A percentile compares a stretch with the other conserved stretches of the same genome.
Evolutionary conservation across 2,329 filamentous ascomycete species (phyloP).

Genomic region (Talaromyces sp.): DNA sequence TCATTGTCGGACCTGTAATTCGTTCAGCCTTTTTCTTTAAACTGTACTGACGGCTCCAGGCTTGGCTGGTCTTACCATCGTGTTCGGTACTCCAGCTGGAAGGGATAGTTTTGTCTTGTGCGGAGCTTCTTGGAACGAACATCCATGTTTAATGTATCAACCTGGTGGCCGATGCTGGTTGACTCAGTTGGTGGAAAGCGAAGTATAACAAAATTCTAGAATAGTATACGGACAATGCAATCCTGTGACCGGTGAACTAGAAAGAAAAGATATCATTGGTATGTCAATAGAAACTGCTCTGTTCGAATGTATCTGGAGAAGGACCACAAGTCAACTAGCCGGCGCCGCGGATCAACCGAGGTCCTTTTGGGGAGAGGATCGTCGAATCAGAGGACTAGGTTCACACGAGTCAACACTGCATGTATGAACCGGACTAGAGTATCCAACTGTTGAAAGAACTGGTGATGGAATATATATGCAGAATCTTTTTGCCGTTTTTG

Average conservation of each 20-base stretch:
- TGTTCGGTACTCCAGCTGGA: constrained; percentile 74
- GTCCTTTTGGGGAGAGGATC: background rate
- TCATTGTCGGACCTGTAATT: constrained; percentile 75
- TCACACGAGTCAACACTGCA: background rate
- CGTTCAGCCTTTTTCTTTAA: background rate
- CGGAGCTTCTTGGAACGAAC: constrained; percentile 53
- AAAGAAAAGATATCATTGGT: background rate
- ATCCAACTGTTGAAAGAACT: background rate
- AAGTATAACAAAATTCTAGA: background rate
- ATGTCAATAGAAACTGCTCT: background rate
- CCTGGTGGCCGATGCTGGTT: background rate
- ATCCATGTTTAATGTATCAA: background rate
- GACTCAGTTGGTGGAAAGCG: background rate
- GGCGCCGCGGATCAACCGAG: background rate
- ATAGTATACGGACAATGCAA: background rate
- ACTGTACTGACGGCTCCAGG: background rate
- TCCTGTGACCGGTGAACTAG: background rate
- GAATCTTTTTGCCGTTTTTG: background rate
- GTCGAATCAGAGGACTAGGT: background rate
- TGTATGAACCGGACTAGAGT: background rate
- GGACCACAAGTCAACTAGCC: background rate
- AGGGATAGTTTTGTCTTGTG: constrained; percentile 66
- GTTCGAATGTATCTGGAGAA: background rate
- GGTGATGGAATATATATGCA: background rate
- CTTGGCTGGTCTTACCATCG: constrained; percentile 59